phyloP scores from a whole-genome alignment of 139 green algal genomes.

The Spirogloea muscicola region DNA sequence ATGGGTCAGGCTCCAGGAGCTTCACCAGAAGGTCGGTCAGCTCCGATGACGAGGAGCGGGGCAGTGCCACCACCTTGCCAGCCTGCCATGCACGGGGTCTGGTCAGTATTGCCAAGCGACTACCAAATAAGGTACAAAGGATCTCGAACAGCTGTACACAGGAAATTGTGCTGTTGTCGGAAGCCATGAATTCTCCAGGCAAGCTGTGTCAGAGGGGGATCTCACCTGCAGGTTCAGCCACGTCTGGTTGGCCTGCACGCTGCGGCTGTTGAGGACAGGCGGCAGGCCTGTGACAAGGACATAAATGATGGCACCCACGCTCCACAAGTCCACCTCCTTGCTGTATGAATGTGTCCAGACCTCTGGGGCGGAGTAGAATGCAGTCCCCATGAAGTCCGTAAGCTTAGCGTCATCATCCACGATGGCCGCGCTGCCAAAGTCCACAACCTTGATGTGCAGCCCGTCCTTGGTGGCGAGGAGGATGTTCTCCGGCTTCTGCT shows the following conservation, averaged over 20 bases:
- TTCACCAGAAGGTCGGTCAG: conserved; percentile 1
- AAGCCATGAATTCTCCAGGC: not conserved
- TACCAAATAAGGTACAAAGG: not conserved
- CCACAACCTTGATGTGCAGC: conserved; percentile 28
- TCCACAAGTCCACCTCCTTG: conserved; percentile 13
- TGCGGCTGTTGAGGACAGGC: conserved; percentile 2
- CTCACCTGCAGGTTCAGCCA: conserved; percentile 22
- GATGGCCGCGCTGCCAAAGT: conserved; percentile 29
- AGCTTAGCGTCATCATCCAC: not conserved
- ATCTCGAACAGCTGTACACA: not conserved
- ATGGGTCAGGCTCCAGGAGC: conserved; percentile 18
- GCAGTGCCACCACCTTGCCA: conserved; percentile 11
- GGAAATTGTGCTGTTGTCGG: not conserved
- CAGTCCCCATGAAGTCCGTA: conserved; percentile 32
- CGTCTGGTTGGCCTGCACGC: conserved; percentile 13
- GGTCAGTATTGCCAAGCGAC: not conserved
- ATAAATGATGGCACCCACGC: conserved; percentile 16
- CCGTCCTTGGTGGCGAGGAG: not conserved
- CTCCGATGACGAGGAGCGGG: not conserved
- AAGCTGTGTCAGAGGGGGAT: not conserved
- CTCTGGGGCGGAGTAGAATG: conserved; percentile 27
- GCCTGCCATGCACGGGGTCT: not conserved
- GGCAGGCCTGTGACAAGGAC: conserved; percentile 26
- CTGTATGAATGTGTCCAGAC: conserved; percentile 15
- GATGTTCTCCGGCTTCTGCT: conserved; percentile 34